phyloP scores from a whole-genome alignment of 169 alveolate genomes.

The Cryptosporidium viatorum region DNA sequence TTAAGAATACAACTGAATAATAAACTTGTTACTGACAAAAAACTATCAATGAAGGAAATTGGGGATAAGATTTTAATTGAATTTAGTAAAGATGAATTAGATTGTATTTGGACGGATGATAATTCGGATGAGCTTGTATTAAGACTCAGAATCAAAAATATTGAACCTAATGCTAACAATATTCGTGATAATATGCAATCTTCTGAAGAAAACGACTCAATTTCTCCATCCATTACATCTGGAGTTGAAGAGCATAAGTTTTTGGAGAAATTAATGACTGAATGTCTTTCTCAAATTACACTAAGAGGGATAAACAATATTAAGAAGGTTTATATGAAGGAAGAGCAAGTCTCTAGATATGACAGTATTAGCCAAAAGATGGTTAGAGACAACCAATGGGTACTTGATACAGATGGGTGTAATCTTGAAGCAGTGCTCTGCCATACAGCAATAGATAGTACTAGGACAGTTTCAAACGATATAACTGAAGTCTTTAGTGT shows the following conservation, averaged over 20 bases:
- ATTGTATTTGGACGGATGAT: constrained; percentile 96
- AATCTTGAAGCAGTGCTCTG: constrained; percentile 93
- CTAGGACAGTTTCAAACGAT: constrained; percentile 96
- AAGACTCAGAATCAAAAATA: constrained; percentile 91
- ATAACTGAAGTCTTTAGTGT: constrained; percentile 95
- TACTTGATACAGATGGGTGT: constrained; percentile 98
- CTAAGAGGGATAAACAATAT: constrained; percentile 90
- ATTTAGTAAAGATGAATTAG: constrained; percentile 90
- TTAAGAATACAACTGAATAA: constrained; percentile 94
- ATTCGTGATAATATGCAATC: constrained; percentile 9
- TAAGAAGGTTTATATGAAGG: constrained; percentile 96
- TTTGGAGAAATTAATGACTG: constrained; percentile 88
- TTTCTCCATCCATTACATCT: constrained; percentile 53
- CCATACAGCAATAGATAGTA: constrained; percentile 90
- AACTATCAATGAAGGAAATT: constrained; percentile 94
- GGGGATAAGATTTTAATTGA: constrained; percentile 91
- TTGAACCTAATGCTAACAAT: constrained; percentile 63
- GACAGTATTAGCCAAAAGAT: constrained; percentile 88
- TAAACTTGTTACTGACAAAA: constrained; percentile 94
- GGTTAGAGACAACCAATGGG: constrained; percentile 93
- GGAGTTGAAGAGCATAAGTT: constrained; percentile 90
- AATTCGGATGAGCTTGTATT: constrained; percentile 95
- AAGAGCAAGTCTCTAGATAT: constrained; percentile 91
- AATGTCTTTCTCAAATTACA: constrained; percentile 85
- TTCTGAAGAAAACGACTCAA: constrained; percentile 49